phyloP scores from a whole-genome alignment of 2,329 filamentous ascomycete genomes.

The Sporothrix euskadiensis region DNA sequence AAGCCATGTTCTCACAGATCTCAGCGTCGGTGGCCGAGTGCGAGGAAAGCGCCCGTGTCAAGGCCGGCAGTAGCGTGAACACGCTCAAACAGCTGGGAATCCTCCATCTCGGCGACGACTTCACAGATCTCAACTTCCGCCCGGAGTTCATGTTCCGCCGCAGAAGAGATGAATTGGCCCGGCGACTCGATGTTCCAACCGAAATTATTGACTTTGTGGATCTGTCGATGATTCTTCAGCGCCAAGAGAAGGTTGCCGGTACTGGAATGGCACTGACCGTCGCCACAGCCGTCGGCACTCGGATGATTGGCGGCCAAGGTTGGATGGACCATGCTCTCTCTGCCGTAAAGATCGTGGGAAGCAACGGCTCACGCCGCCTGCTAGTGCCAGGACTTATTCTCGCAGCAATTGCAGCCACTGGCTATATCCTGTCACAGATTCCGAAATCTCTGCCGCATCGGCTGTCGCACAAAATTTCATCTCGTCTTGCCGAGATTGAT shows the following conservation, averaged over 20 bases:
- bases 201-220: constrained; percentile 95
- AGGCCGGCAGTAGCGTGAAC: constrained; percentile 78
- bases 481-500: constrained; percentile 77
- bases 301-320: constrained; percentile 77
- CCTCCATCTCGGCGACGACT: constrained; percentile 83
- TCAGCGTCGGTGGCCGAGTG: constrained; percentile 74
- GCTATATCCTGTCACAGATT: constrained; percentile 83
- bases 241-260: constrained; percentile 91
- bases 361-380: constrained; percentile 76
- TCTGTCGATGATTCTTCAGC: constrained; percentile 75
- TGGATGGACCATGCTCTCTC: constrained; percentile 89
- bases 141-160: constrained; percentile 93
- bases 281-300: constrained; percentile 78
- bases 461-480: constrained; percentile 79
- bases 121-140: constrained; percentile 81
- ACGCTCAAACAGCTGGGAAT: constrained; percentile 86
- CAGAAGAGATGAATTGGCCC: constrained; percentile 75
- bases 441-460: constrained; percentile 85
- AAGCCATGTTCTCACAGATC: constrained; percentile 88
- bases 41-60: constrained; percentile 79
- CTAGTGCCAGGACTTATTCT: constrained; percentile 77
- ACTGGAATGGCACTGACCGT: constrained; percentile 94
- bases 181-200: constrained; percentile 82
- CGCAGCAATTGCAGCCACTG: constrained; percentile 70
- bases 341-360: constrained; percentile 76